Evolutionary conservation across 2,329 filamentous ascomycete genomes (phyloP).

Genomic region (Sclerotinia sclerotiorum): DNA sequence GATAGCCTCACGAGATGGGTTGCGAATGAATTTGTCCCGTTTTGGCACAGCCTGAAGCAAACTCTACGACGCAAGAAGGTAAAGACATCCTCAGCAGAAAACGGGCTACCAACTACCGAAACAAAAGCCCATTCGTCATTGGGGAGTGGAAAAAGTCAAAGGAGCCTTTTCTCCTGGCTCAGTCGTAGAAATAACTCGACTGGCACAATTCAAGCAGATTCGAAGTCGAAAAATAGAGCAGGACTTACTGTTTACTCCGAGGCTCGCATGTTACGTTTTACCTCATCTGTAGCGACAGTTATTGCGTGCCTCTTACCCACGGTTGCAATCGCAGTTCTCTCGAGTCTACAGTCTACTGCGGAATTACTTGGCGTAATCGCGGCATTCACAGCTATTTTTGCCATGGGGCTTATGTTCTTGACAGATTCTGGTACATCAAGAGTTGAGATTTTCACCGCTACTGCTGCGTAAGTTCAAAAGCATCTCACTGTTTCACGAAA

Average conservation of each 20-base stretch:
- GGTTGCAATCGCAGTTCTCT: slow-evolving; percentile 29
- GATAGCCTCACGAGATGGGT: slow-evolving; percentile 31
- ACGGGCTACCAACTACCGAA: neutral
- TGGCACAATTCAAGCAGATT: neutral
- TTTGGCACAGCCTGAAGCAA: slow-evolving; percentile 22
- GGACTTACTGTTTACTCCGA: slow-evolving; percentile 17
- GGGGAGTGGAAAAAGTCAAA: neutral
- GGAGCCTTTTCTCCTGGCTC: neutral
- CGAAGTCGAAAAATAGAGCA: neutral
- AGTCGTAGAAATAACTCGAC: neutral
- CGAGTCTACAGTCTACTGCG: slow-evolving; percentile 22
- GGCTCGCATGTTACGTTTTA: slow-evolving; percentile 21
- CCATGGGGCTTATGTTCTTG: slow-evolving; percentile 29
- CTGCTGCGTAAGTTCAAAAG: slow-evolving; percentile 31
- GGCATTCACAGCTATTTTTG: slow-evolving; percentile 29
- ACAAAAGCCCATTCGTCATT: neutral
- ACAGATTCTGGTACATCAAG: slow-evolving; percentile 25
- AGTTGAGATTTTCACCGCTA: slow-evolving; percentile 34
- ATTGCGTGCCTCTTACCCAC: slow-evolving; percentile 30
- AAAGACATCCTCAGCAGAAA: neutral
- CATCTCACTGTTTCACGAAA: neutral
- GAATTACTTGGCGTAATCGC: slow-evolving; percentile 27
- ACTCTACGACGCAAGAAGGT: neutral
- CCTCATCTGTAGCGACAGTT: slow-evolving; percentile 28
- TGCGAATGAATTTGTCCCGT: slow-evolving; percentile 25